These are phyloP conservation scores for Serendipita sp. DNA, from an alignment of 768 basidiomycete species.

Conservation along the genomic window DNA sequence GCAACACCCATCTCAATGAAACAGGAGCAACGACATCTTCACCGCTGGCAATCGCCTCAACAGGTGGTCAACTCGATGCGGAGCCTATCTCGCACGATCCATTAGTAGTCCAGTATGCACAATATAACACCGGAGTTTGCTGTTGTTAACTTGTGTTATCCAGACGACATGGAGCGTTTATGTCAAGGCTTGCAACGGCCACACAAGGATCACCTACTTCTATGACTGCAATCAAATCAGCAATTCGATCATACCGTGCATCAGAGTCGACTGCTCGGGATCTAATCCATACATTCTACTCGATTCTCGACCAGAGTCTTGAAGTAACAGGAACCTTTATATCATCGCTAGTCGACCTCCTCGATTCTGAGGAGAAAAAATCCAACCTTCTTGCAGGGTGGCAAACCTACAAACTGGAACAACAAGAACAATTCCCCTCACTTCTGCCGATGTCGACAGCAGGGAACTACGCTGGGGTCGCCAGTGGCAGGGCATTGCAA, in stretches of 20 bases:
- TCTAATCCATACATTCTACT: conserved; percentile 80
- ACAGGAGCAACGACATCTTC: conserved; percentile 12
- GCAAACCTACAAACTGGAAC: conserved; percentile 76
- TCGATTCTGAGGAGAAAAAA: conserved; percentile 79
- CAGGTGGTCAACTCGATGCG: conserved; percentile 36
- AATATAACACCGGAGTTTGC: too few species aligned
- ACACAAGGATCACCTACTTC: conserved; percentile 44
- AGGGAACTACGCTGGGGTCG: conserved; percentile 63
- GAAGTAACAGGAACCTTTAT: conserved; percentile 65
- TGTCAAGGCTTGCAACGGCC: conserved; percentile 43
- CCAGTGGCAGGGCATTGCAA: conserved; percentile 69
- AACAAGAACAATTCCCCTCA: conserved; percentile 76
- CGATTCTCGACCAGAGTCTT: conserved; percentile 45
- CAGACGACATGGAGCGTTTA: conserved; percentile 54
- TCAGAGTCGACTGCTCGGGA: conserved; percentile 72
- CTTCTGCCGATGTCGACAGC: conserved; percentile 36
- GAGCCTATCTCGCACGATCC: conserved; percentile 30
- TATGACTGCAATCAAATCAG: conserved; percentile 48
- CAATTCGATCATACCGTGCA: conserved; percentile 60
- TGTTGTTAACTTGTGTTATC: too few species aligned
- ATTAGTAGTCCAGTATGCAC: too few species aligned
- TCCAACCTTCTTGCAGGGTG: conserved; percentile 57
- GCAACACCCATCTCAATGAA: too few species aligned
- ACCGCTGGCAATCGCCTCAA: conserved; percentile 22
- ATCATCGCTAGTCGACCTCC: conserved; percentile 54